Conservation (phyloP, 2,329 filamentous ascomycete genomes). For the Epichloe sibirici region DNA sequence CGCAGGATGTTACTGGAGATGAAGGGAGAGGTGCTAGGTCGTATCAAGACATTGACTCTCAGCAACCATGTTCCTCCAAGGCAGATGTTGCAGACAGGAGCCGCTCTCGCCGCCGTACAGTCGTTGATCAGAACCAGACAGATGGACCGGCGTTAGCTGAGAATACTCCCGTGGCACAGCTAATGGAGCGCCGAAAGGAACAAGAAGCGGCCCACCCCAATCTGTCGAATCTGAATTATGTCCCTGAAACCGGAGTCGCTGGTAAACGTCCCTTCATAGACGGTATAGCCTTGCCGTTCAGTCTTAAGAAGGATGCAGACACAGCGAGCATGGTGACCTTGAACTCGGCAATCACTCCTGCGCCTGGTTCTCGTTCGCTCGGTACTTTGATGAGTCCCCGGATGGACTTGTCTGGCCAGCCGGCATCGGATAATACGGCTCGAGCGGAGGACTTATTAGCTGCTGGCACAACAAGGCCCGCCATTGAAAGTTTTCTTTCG, state of each 20-base stretch:
- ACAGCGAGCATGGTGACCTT: constrained; percentile 63
- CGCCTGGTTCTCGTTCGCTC: constrained; percentile 20
- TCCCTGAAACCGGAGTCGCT: constrained; percentile 36
- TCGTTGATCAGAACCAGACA: constrained; percentile 40
- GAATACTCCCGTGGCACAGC: constrained; percentile 29
- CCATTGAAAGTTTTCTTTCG: constrained; percentile 38
- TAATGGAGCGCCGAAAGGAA: constrained; percentile 30
- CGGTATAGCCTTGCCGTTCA: constrained; percentile 63
- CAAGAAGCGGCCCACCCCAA: constrained; percentile 27
- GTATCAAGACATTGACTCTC: constrained; percentile 27
- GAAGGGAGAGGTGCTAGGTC: constrained; percentile 33
- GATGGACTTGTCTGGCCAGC: constrained; percentile 1
- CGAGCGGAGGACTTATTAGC: constrained; percentile 7
- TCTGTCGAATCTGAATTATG: constrained; percentile 30
- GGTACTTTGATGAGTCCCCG: constrained; percentile 14
- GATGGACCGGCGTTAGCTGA: constrained; percentile 21
- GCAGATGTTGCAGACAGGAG: constrained; percentile 19
- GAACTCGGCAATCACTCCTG: constrained; percentile 26
- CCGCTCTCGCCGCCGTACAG: constrained; percentile 32
- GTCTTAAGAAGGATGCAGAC: constrained; percentile 47
- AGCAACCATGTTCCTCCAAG: constrained; percentile 18
- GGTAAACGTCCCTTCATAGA: constrained; percentile 55
- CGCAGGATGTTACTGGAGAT: constrained; percentile 20
- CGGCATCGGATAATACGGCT: constrained; percentile 1
- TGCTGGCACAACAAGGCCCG: constrained; percentile 20